Conservation (phyloP, 179 eudicot genomes). For the Silene noctiflora region DNA sequence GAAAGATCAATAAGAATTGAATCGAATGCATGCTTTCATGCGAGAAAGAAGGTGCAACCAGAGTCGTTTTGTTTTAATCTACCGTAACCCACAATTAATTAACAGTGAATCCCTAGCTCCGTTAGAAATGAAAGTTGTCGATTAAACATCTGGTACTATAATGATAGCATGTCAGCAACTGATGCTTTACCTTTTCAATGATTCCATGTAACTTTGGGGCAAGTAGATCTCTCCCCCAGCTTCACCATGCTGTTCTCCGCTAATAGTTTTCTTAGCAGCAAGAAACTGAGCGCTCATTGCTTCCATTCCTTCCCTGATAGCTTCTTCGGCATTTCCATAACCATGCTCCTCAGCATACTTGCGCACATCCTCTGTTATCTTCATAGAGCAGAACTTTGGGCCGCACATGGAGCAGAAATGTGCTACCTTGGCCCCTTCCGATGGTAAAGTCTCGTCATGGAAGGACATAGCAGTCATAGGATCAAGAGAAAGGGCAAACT, state of each 20-base stretch:
- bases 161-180: not conserved
- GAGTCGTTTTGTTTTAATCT: too few relatives aligned
- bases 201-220: constrained; percentile 70
- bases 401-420: constrained; percentile 99
- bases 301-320: constrained; percentile 81
- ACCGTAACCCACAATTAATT: too few relatives aligned
- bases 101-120: too few relatives aligned
- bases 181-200: constrained; percentile 41
- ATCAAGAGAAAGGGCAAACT: constrained; percentile 86
- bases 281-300: constrained; percentile 92
- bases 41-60: too few relatives aligned
- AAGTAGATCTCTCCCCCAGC: constrained; percentile 93
- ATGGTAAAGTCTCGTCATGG: constrained; percentile 90
- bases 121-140: too few relatives aligned
- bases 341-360: constrained; percentile 98
- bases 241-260: constrained; percentile 98
- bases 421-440: constrained; percentile 98
- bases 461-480: constrained; percentile 98
- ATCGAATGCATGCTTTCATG: too few relatives aligned
- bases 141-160: not conserved
- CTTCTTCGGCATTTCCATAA: constrained; percentile 92
- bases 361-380: constrained; percentile 93
- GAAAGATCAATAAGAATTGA: too few relatives aligned
- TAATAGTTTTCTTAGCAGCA: constrained; percentile 89
- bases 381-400: constrained; percentile 98